A percentile compares a stretch with the other conserved stretches of the same genome.
phyloP scores from a whole-genome alignment of 2,329 filamentous ascomycete species.

The Sporothrix pallida region DNA sequence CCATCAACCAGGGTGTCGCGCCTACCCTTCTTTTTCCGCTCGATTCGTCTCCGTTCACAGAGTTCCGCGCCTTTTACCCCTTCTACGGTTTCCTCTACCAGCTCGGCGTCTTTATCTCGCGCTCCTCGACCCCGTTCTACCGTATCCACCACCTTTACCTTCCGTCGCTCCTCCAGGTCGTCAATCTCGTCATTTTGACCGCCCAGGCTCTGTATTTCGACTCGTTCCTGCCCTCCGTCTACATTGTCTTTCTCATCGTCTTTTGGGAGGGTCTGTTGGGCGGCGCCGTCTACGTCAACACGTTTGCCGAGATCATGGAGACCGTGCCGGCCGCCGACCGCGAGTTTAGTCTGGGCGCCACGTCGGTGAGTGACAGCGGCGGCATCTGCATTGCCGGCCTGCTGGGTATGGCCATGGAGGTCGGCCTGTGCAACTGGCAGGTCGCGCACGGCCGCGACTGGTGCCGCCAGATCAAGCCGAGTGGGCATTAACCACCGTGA shows the following conservation, averaged over 20 bases:
- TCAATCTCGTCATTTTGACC: conserved; percentile 75
- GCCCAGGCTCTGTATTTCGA: conserved; percentile 71
- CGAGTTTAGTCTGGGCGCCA: conserved; percentile 89
- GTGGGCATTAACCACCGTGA: conserved; percentile 39
- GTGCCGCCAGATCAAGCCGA: conserved; percentile 63
- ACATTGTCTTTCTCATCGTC: conserved; percentile 80
- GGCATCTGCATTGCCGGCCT: conserved; percentile 91
- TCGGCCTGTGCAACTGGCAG: conserved; percentile 82
- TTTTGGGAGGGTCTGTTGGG: conserved; percentile 96
- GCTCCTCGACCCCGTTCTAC: conserved; percentile 86
- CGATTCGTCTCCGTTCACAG: conserved; percentile 72
- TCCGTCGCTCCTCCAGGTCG: conserved; percentile 80
- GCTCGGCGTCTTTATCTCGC: conserved; percentile 90
- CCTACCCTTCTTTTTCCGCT: conserved; percentile 90
- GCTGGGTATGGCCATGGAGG: conserved; percentile 80
- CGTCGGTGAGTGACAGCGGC: conserved; percentile 87
- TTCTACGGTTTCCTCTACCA: conserved; percentile 96
- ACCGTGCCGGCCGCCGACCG: conserved; percentile 76
- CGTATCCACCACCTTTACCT: conserved; percentile 81
- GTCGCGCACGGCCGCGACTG: conserved; percentile 78
- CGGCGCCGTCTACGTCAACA: conserved; percentile 92
- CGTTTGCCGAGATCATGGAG: conserved; percentile 92
- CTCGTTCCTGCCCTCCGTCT: conserved; percentile 83
- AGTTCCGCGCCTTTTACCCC: conserved; percentile 89
- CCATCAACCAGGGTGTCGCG: conserved; percentile 92